Base-by-base conservation (phyloP, 495 filamentous ascomycete species). In the Achaetomiella virescens region DNA sequence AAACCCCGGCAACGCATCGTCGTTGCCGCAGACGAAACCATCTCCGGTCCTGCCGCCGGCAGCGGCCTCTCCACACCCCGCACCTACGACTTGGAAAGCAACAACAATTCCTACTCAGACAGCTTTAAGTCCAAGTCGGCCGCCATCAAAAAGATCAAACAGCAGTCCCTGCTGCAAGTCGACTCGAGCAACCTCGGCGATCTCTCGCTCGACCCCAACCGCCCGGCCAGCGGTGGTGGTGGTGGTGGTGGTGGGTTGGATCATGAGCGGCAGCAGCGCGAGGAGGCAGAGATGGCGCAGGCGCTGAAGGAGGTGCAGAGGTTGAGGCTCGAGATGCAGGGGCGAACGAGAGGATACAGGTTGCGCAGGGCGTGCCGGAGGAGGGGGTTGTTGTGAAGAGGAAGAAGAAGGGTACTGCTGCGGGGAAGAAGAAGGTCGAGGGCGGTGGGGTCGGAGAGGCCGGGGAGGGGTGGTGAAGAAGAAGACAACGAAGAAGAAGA, bases 261-360 rank as follows among this genome's bases (percentile, higher is more conserved):
- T 38, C 67, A 74, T 20, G 81, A 86, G 64, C 71, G 71, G 43
- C 72, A 81, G 43, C 76, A 79, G 60, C 75, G 77, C 12, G 84
- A 91, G 61, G 90, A 96, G 54, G 80, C 76, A 1, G 91, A 96
- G 69, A 92, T 96, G 88, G 79, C 76, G 27, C 83, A 79, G 64
- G 93, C 91, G 5, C 82, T 95, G 75, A 82, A 84, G 66, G 84
- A 96, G 66, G 86, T 98, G 14, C 92, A 97, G 73, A 77, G 82
- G 46, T 68, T 95, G 49, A 76, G 93, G 36, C 68, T 95, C 48
- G 88, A 92, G 69, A 97, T 98, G 90, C 91, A 97, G 71, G 90
- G 61, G 87, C 86, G 15, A 87, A 88, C 33, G 91, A 97, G 72
- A 73, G 89, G 49, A 86, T 95, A 33, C 78, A 88, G 65, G 78